Base-by-base conservation (phyloP, 2,329 filamentous ascomycete genomes). In the Zarea fungicola region DNA sequence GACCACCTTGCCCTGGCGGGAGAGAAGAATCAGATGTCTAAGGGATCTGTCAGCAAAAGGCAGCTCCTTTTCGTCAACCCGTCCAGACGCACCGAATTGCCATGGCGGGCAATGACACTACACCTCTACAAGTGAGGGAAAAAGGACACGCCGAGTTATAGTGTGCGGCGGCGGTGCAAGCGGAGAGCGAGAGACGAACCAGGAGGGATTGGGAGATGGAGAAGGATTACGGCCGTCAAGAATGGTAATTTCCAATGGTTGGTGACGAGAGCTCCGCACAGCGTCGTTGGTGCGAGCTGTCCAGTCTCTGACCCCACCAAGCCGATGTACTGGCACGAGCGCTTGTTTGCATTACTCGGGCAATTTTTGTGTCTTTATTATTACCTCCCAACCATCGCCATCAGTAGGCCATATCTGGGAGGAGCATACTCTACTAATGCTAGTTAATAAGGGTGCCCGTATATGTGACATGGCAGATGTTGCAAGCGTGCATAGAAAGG, bases 1-100 rank as follows among this genome's bases (percentile, higher is more conserved):
- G 79, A 99, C 92, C 74, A 99, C 93, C 86, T 99, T 99, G 76
- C 93, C 93, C 78, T 99, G 93, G 63, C 93, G 84, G 56, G 92
- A 97, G 60, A 99, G 85, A 68, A 99, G 83, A 69, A 99, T 97
- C 60, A 99, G 77, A 69, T 99, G 99, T 76, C 93, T 97, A n/a
- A n/a, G 62, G 53, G 47, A 50, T 48, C 46, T 52, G 23, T 34
- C n/a, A 46, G 43, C 36, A 37, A 31, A 42, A n/a, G 35, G n/a
- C n/a, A 19, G 26, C 42, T 34, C 25, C 28, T 48, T 41, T 48
- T 42, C 36, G 28, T 48, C 29, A 34, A 34, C n/a, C 44, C 49
- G 19, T 42, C 50, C 26, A 42, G 31, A 50, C 69, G 56, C 64
- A 73, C 70, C 72, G 70, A 55, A 73, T 72, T 51, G 71, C 70